phyloP scores from a whole-genome alignment of 371 early-diverging fungal species.

The Conidiobolus coronatus region DNA sequence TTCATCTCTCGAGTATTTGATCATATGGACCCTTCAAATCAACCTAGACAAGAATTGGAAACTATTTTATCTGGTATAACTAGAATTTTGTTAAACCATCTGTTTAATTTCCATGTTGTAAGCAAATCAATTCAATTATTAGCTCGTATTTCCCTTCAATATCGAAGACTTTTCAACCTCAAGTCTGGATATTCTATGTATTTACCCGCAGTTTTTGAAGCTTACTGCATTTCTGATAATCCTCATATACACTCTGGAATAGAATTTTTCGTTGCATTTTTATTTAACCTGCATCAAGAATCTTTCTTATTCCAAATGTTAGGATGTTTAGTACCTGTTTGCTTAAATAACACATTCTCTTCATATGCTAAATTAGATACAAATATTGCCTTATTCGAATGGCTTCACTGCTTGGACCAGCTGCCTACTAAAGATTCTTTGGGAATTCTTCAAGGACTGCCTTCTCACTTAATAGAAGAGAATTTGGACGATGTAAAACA shows the following conservation, averaged over 20 bases:
- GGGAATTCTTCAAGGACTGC: too few relatives aligned
- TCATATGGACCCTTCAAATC: slow-evolving; percentile 25
- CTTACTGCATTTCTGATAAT: slow-evolving; percentile 23
- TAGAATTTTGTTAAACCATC: slow-evolving; percentile 21
- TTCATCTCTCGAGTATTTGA: slow-evolving; percentile 24
- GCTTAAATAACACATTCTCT: slow-evolving; percentile 14
- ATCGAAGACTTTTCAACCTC: slow-evolving; percentile 28
- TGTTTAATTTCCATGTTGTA: slow-evolving; percentile 25
- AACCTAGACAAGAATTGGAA: slow-evolving; percentile 26
- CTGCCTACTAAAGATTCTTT: neutral
- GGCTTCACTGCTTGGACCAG: neutral
- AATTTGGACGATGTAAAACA: too few relatives aligned
- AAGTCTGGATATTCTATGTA: slow-evolving; percentile 32
- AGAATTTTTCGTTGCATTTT: slow-evolving; percentile 28
- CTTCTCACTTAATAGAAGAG: too few relatives aligned
- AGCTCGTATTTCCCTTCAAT: slow-evolving; percentile 22
- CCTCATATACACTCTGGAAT: slow-evolving; percentile 22
- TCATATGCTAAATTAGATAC: too few relatives aligned
- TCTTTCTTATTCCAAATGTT: slow-evolving; percentile 42
- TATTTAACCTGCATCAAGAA: slow-evolving; percentile 36
- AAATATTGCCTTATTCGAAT: neutral
- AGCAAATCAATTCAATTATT: slow-evolving; percentile 28
- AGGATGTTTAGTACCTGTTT: slow-evolving; percentile 27
- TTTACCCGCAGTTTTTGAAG: slow-evolving; percentile 30
- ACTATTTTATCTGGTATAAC: slow-evolving; percentile 30